Evolutionary conservation across 352 stramenopile genomes (phyloP).

Genomic region (Phytopythium kandeliae): DNA sequence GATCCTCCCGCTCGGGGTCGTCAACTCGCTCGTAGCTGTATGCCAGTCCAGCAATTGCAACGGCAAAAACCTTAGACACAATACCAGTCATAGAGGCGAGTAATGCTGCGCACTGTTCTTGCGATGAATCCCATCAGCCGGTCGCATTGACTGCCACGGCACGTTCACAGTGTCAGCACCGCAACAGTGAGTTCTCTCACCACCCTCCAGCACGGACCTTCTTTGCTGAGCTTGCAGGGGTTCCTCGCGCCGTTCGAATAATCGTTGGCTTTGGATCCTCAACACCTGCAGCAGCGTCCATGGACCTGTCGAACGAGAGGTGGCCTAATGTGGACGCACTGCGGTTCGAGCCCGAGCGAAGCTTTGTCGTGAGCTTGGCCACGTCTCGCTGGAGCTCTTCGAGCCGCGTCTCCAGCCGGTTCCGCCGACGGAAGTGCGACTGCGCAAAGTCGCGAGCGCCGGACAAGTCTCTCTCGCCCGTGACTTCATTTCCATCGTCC

Average conservation of each 20-base stretch:
- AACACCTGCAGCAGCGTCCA: neutral
- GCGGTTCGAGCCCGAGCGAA: constrained; percentile 30
- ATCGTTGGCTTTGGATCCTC: neutral
- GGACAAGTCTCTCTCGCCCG: neutral
- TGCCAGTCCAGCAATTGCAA: neutral
- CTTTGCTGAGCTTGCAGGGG: neutral
- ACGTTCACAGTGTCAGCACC: neutral
- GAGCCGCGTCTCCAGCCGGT: constrained; percentile 56
- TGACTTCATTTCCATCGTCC: neutral
- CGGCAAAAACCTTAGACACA: neutral
- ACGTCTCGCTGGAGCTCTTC: constrained; percentile 75
- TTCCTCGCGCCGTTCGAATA: neutral
- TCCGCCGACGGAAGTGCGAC: constrained; percentile 40
- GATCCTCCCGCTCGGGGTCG: constrained; percentile 10
- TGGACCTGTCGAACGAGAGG: constrained; percentile 22
- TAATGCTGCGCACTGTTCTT: neutral
- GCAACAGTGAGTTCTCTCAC: neutral
- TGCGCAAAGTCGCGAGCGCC: constrained; percentile 17
- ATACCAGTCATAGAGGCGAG: neutral
- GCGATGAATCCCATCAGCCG: neutral
- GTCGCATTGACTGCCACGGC: neutral
- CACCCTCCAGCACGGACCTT: neutral
- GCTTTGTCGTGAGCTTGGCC: constrained; percentile 61
- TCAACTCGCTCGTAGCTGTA: constrained; percentile 14
- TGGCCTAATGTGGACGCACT: constrained; percentile 17